A percentile compares a stretch with the other conserved stretches of the same genome.
phyloP scores from a whole-genome alignment of 2,329 filamentous ascomycete species.

The Pseudogymnoascus destructans region DNA sequence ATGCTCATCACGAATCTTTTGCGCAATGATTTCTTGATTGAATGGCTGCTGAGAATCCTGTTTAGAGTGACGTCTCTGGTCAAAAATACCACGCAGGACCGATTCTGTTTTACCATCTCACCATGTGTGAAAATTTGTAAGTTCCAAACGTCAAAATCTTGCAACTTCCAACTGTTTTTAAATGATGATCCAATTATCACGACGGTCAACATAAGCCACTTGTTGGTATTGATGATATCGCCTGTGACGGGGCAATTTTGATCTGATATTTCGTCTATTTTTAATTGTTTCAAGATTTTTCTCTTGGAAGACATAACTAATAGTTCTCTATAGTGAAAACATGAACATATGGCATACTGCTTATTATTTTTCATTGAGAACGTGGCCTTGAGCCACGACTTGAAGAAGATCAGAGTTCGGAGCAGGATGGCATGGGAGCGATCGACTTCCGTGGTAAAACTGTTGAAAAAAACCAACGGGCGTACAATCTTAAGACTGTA shows the following conservation, averaged over 20 bases:
- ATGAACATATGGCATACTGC: constrained; percentile 3
- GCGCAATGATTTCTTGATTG: background rate
- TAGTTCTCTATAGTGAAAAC: background rate
- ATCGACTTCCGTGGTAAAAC: background rate
- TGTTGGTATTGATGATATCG: constrained; percentile 61
- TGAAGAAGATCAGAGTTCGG: background rate
- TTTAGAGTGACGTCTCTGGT: constrained; percentile 15
- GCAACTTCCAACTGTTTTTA: constrained; percentile 24
- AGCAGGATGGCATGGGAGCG: background rate
- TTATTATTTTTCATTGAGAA: constrained; percentile 8
- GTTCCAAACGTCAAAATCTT: constrained; percentile 8
- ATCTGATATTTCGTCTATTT: constrained; percentile 22
- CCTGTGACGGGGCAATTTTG: constrained; percentile 56
- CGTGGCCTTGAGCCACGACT: constrained; percentile 2
- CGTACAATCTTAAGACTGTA: background rate
- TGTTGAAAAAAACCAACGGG: background rate
- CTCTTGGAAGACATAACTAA: constrained; percentile 1
- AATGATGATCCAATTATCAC: constrained; percentile 70
- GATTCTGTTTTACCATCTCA: constrained; percentile 13
- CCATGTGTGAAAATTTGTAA: constrained; percentile 10
- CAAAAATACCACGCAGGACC: constrained; percentile 13
- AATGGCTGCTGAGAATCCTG: constrained; percentile 8
- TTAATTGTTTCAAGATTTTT: constrained; percentile 10
- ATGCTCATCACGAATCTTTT: constrained; percentile 20
- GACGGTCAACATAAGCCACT: constrained; percentile 74